A percentile compares a stretch with the other conserved stretches of the same genome.
phyloP scores from a whole-genome alignment of 345 rosid species.

The Pugionium dolabratum region DNA sequence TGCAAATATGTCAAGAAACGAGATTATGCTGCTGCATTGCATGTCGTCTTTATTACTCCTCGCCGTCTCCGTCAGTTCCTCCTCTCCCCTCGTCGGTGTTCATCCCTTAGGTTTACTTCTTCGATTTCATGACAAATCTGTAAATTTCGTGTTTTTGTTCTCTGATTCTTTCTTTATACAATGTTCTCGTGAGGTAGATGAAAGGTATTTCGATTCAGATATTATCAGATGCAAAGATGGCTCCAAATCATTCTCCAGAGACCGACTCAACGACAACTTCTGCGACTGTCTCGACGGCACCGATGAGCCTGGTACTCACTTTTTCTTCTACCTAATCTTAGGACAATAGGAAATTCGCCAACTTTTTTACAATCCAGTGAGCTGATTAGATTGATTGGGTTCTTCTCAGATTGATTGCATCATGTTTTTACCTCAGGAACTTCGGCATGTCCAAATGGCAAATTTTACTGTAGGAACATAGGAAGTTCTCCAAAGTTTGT shows the following conservation, averaged over 20 bases:
- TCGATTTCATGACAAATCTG: constrained; percentile 11
- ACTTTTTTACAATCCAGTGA: constrained; percentile 12
- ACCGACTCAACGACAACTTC: constrained; percentile 85
- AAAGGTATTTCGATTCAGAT: constrained; percentile 59
- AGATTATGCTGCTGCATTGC: constrained; percentile 14
- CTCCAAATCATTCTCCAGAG: constrained; percentile 65
- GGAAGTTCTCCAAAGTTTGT: constrained; percentile 43
- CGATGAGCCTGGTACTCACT: constrained; percentile 81
- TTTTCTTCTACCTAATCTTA: background rate
- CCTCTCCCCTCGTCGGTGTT: constrained; percentile 50
- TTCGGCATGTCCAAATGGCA: constrained; percentile 43
- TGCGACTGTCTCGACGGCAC: constrained; percentile 96
- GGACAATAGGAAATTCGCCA: background rate
- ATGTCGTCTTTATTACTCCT: constrained; percentile 31
- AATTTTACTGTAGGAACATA: constrained; percentile 40
- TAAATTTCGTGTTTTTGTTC: background rate
- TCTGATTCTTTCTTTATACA: background rate
- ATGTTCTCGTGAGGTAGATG: constrained; percentile 47
- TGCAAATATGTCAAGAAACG: constrained; percentile 31
- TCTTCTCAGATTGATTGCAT: background rate
- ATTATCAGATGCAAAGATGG: constrained; percentile 88
- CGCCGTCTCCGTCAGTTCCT: constrained; percentile 37
- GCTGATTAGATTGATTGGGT: background rate
- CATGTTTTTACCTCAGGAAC: constrained; percentile 55
- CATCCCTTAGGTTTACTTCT: constrained; percentile 64